Evolutionary conservation across 805 yeast genomes (phyloP), one percentile per base, ranked within the genome.

Genomic region (Teunomyces tritomae): DNA sequence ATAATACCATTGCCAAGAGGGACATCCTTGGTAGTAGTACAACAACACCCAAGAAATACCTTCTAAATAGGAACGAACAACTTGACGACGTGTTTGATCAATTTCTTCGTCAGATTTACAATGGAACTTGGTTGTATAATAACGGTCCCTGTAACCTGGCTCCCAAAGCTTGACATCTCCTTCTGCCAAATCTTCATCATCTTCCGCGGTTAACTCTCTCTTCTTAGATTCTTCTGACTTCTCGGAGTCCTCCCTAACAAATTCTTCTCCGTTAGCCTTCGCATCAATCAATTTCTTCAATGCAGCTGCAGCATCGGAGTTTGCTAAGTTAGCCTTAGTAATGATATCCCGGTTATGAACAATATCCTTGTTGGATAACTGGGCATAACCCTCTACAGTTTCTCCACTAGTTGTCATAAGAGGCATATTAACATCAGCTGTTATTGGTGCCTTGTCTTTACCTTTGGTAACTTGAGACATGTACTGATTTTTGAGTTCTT

Each of bases 1-100:
- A 59, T 85, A 94, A 65, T 82, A 94, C 99, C 99, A 94, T 47
- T 84, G 84, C 99, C 99, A 94, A 0, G 98, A 92, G 0, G 96
- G 96, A 69, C 98, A 92, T 2, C 97, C 98, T 67, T 94, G 98
- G 65, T 89, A 92, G 68, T 94, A 94, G 65, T 94, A 94, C 46
- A 89, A 68, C 53, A 94, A 73, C 1, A 85, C 96, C 99, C 99
- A 94, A n/a, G 96, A 83, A 3, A 94, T 87, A 52, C 99, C 99
- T 65, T 92, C 97, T 47, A 94, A 78, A 61, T 94, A 94, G 43
- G 83, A 78, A 46, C 73, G 71, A 0, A 84, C 89, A 59, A 94
- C 83, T 39, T 77, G 73, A 52, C 76, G 78, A 39, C 84, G 77
- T 16, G 80, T 71, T 14, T 71, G 67, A 1, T 76, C 73, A 39